Evolutionary conservation across 345 rosid genomes (phyloP), one percentile per base, ranked within the genome.

Genomic region (Populus euphratica): DNA sequence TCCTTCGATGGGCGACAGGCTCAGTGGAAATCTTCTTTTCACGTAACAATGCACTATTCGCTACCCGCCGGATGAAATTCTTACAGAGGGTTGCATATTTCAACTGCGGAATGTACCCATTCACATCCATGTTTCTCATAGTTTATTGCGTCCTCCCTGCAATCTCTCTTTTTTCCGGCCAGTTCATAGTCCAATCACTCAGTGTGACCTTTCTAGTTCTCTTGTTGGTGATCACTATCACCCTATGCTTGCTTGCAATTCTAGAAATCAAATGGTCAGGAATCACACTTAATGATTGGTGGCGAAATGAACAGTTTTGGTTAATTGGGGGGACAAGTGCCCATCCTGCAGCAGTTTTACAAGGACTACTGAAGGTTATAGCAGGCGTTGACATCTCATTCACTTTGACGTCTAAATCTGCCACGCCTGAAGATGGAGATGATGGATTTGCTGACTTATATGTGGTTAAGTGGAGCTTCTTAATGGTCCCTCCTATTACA

Each of bases 1-100:
- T 92, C 27, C 97, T 90, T n/a, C 82, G 94, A 43, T 92, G 97
- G 97, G 94, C 97, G 39, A 90, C 94, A 0, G 97, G 97, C 17
- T 92, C 94, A 0, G 97, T 92, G 0, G 97, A 92, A 87, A 90
- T 92, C 67, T 92, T 90, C 62, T 90, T 92, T 87, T 92, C 94
- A 0, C 87, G 89, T 43, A 92, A 90, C 86, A 92, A 92, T 39
- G 94, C 97, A 0, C 72, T 92, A 2, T 86, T 92, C 29, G 93
- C 94, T 0, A 85, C 85, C 36, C 81, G 78, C 1, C 68, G 90
- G 62, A 88, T 92, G 93, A 92, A 90, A 65, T 89, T 92, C 85
- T 74, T 90, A 63, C 93, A 90, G 59, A 86, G 91, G 80, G 83
- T 92, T 4, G 93, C 92, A 50, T 92, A 92, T 78, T 89, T 90